Percentiles rank a stretch among this genome's conserved stretches.
These are phyloP conservation scores for Prunus armeniaca DNA, from an alignment of 306 rosid species.

Conservation along the genomic window DNA sequence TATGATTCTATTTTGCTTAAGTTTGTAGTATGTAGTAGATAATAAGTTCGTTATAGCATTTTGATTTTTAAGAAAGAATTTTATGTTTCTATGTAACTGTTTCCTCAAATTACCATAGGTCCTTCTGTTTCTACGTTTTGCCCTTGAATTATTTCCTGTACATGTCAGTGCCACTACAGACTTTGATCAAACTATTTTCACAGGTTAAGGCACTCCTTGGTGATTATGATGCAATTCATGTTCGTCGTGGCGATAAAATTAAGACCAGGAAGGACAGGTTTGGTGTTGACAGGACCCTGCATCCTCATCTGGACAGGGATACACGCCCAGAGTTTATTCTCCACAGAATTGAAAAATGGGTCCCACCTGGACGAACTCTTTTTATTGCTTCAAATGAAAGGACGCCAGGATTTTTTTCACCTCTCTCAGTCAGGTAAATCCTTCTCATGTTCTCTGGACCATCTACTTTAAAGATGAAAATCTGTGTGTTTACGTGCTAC, in stretches of 20 bases:
- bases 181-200: constrained; percentile 18
- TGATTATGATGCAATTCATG: constrained; percentile 87
- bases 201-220: constrained; percentile 60
- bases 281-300: constrained; percentile 70
- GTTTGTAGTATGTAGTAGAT: background rate
- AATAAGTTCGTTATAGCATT: background rate
- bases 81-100: background rate
- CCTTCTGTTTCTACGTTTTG: background rate
- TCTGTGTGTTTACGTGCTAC: background rate
- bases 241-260: constrained; percentile 95
- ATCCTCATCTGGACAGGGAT: constrained; percentile 95
- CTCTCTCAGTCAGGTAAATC: constrained; percentile 71
- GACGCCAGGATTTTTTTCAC: constrained; percentile 79
- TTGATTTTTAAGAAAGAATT: background rate
- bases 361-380: constrained; percentile 77
- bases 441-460: constrained; percentile 9
- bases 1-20: background rate
- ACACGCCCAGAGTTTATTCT: constrained; percentile 81
- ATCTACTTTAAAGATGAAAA: background rate
- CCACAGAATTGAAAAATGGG: constrained; percentile 78
- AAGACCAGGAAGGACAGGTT: constrained; percentile 89
- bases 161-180: constrained; percentile 1
- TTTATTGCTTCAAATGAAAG: constrained; percentile 96
- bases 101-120: background rate
- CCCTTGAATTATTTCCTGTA: background rate